Conservation (phyloP, 2,329 filamentous ascomycete species). For the Lasiodiplodia citricola region DNA sequence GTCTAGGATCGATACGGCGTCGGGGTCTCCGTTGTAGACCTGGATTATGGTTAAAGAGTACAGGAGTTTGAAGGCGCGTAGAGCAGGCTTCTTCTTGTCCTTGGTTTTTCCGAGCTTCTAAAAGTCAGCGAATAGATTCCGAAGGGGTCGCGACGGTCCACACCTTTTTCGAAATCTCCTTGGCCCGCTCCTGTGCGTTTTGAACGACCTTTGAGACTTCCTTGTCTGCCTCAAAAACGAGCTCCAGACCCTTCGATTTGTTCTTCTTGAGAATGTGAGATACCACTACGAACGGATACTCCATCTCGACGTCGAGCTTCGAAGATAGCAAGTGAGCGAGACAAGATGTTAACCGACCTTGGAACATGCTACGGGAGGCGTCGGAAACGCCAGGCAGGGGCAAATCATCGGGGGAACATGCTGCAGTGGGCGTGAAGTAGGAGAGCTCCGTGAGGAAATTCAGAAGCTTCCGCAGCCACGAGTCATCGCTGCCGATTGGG, state of each 20-base stretch:
- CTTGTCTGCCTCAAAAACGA: conserved; percentile 56
- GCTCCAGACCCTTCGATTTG: conserved; percentile 43
- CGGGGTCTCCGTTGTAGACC: conserved; percentile 86
- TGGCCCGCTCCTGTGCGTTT: conserved; percentile 39
- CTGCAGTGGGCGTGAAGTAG: conserved; percentile 53
- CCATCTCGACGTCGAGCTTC: conserved; percentile 44
- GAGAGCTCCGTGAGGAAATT: conserved; percentile 55
- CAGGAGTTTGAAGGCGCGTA: conserved; percentile 75
- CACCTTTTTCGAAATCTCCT: conserved; percentile 37
- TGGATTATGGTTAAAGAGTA: conserved; percentile 86
- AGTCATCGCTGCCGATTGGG: conserved; percentile 45
- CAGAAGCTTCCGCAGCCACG: conserved; percentile 52
- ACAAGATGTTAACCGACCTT: conserved; percentile 61
- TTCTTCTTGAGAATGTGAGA: conserved; percentile 39
- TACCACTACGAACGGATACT: conserved; percentile 48
- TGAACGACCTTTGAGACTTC: conserved; percentile 47
- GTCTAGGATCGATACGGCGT: conserved; percentile 80
- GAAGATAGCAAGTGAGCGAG: conserved; percentile 56
- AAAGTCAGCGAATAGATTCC: conserved; percentile 24
- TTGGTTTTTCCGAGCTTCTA: conserved; percentile 28
- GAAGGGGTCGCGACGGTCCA: background rate
- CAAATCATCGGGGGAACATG: conserved; percentile 39
- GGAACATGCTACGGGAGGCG: conserved; percentile 57
- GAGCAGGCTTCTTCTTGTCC: conserved; percentile 47
- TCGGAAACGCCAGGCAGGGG: conserved; percentile 54